These are phyloP conservation scores for Brassica carinata DNA, from an alignment of 345 rosid genomes.

Conservation along the genomic window DNA sequence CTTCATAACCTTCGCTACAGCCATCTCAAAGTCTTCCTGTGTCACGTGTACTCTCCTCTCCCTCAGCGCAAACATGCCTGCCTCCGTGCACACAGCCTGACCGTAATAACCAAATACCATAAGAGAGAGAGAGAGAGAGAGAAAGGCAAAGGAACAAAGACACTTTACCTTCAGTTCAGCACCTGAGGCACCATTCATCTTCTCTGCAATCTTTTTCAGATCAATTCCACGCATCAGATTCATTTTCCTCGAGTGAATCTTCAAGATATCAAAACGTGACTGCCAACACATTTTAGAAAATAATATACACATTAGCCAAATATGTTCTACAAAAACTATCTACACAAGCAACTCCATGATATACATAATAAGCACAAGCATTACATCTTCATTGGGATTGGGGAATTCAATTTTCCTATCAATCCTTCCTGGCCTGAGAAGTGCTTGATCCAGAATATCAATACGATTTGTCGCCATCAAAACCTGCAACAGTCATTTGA, in stretches of 20 bases:
- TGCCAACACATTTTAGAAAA: conserved; percentile 45
- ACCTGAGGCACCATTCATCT: conserved; percentile 99
- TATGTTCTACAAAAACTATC: neutral
- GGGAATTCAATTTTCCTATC: conserved; percentile 99
- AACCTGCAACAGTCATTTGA: conserved; percentile 54
- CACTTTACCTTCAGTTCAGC: conserved; percentile 91
- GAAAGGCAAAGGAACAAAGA: neutral
- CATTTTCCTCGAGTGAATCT: conserved; percentile 97
- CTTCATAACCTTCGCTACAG: conserved; percentile 99
- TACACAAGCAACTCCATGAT: neutral
- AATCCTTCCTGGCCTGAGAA: conserved; percentile 94
- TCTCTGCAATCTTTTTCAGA: conserved; percentile 95
- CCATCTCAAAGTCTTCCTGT: conserved; percentile 99
- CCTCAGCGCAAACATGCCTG: conserved; percentile 97
- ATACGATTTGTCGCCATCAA: conserved; percentile 98
- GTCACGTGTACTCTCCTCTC: conserved; percentile 98
- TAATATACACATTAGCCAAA: neutral
- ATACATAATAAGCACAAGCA: neutral
- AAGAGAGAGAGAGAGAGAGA: neutral
- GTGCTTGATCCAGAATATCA: conserved; percentile 97
- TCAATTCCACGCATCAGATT: conserved; percentile 98
- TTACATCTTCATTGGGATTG: conserved; percentile 93
- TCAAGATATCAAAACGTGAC: conserved; percentile 92
- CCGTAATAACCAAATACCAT: neutral
- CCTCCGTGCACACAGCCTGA: conserved; percentile 99